A percentile compares a stretch with the other conserved stretches of the same genome.
These are phyloP conservation scores for Aureobasidium sp. DNA, from an alignment of 2,329 filamentous ascomycete genomes.

Conservation along the genomic window DNA sequence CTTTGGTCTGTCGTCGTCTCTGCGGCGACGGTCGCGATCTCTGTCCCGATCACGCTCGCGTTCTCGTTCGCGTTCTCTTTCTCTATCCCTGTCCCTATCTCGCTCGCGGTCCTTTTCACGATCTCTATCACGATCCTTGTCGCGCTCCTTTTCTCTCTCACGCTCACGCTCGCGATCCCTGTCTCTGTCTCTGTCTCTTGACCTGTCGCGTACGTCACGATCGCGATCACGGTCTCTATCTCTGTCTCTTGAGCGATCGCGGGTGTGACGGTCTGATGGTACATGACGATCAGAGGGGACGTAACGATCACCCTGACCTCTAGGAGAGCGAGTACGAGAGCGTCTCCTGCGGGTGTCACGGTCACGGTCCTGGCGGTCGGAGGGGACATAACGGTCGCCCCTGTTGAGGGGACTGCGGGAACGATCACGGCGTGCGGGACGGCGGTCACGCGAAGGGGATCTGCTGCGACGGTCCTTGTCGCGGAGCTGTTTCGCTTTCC, in stretches of 20 bases:
- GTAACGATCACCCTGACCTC: conserved; percentile 16
- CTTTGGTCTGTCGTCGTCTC: conserved; percentile 4
- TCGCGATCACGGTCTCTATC: conserved; percentile 11
- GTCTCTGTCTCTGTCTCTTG: conserved; percentile 20
- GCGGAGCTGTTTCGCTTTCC: conserved; percentile 25
- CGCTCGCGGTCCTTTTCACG: conserved; percentile 30
- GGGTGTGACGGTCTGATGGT: conserved; percentile 16
- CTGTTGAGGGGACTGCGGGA: conserved; percentile 8
- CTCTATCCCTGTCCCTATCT: conserved; percentile 27
- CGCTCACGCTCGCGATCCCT: conserved; percentile 12
- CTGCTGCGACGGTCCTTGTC: conserved; percentile 16
- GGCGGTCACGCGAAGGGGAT: conserved; percentile 11
- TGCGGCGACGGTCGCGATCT: conserved; percentile 19
- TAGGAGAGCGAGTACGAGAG: conserved; percentile 12
- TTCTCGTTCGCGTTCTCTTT: conserved; percentile 34
- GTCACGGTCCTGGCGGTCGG: conserved; percentile 35
- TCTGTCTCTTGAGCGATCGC: conserved; percentile 19
- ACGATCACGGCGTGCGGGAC: conserved; percentile 22
- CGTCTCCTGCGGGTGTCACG: conserved; percentile 30
- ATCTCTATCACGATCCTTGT: conserved; percentile 20
- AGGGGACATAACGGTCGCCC: conserved; percentile 16
- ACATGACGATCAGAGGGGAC: conserved; percentile 8
- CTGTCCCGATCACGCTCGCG: conserved; percentile 26
- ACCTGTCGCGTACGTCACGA: conserved; percentile 12
- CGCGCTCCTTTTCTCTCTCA: conserved; percentile 25